Base-by-base conservation (phyloP, 169 alveolate genomes). In the Besnoitia besnoiti region DNA sequence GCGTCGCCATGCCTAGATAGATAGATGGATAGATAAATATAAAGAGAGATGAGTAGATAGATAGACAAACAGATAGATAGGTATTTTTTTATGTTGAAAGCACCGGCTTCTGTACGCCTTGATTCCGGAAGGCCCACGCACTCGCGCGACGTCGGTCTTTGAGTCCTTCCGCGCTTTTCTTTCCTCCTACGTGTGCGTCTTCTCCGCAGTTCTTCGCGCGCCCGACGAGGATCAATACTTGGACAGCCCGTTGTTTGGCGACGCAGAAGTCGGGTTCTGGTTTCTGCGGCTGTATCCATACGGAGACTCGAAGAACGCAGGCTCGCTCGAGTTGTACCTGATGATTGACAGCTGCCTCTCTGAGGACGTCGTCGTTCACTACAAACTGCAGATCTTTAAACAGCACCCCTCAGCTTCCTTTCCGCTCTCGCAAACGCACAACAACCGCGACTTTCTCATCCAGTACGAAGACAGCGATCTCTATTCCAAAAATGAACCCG, bases 401-500 rank as follows among this genome's bases (percentile, higher is more conserved):
- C 85, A 50, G 21, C 85, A 40, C n/a, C 80, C 80, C 7, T 10
- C 10, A 14, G 44, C 46, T 10, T 35, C n/a, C 12, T n/a, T 42
- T 7, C 33, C 33, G 82, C 62, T 33, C 50, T 75, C 44, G 61
- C 50, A 55, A 39, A 77, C 59, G 4, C 90, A 73, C 8, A 30
- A 39, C 24, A 73, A 73, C 8, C 21, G 67, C 10, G 46, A 87
- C 33, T 40, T 35, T 27, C 21, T 87, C 24, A 61, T 87, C 40
- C 82, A 62, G 40, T 87, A 87, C 84, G 91, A 87, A 44, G 91
- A 87, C 44, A 87, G 91, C 62, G 91, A 87, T 46, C 55, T 87
- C n/a, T 87, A 87, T 21, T 33, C 55, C 61, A 87, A 87, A 62
- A 59, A 87, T 24, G 91, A 87, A 33, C 91, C 91, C 3, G 91